Evolutionary conservation across 768 basidiomycete genomes (phyloP).

Genomic region (Mycena rebaudengoi): DNA sequence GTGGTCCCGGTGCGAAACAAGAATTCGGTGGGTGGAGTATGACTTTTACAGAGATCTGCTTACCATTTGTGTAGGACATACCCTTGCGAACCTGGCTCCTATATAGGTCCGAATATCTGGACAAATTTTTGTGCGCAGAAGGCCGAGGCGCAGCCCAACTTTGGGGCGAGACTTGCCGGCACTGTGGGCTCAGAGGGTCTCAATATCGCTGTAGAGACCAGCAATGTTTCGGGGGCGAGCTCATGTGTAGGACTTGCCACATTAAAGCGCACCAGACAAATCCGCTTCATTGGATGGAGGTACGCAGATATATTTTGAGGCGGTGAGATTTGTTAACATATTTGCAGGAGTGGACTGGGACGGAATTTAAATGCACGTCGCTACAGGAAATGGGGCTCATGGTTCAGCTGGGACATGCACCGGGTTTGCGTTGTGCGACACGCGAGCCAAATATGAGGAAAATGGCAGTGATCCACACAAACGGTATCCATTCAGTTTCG

Average conservation of each 20-base stretch:
- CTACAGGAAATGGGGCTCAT: neutral
- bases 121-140: too few relatives aligned
- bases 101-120: too few relatives aligned
- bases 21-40: too few relatives aligned
- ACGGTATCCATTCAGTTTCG: slow-evolving; percentile 34
- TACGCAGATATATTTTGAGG: neutral
- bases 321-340: neutral
- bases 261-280: neutral
- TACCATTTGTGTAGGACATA: too few relatives aligned
- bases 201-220: too few relatives aligned
- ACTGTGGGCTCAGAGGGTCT: too few relatives aligned
- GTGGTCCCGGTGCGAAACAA: too few relatives aligned
- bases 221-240: neutral
- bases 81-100: too few relatives aligned
- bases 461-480: slow-evolving; percentile 35
- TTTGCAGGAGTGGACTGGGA: neutral
- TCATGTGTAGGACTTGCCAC: neutral
- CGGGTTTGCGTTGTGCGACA: neutral
- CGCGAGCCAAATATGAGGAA: neutral
- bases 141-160: too few relatives aligned
- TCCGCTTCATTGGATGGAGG: neutral
- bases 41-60: too few relatives aligned
- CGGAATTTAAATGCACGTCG: neutral
- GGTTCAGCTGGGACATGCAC: neutral
- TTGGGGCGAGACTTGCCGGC: too few relatives aligned